Evolutionary conservation across 2,329 filamentous ascomycete species (phyloP).

Genomic region (Pseudocercospora fijiensis): DNA sequence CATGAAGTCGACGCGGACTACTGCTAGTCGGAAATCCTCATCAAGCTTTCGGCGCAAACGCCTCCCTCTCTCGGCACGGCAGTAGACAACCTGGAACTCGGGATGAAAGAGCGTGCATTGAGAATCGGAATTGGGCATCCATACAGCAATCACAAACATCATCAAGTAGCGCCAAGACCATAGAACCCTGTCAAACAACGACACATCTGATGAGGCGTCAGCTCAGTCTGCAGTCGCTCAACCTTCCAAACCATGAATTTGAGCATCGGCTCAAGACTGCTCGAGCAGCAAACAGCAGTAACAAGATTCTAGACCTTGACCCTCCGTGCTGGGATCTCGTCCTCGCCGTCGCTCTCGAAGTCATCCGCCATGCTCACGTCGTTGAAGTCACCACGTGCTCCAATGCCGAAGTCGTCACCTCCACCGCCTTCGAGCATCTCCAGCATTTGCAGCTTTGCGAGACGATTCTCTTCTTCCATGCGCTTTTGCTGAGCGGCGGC

Average conservation of each 20-base stretch:
- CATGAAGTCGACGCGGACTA: background rate
- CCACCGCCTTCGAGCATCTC: conserved; percentile 30
- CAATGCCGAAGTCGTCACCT: background rate
- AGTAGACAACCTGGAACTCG: background rate
- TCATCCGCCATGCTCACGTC: conserved; percentile 1
- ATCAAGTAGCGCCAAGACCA: background rate
- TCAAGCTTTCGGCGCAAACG: background rate
- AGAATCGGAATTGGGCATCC: background rate
- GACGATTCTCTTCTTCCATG: conserved; percentile 37
- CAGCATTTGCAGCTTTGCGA: conserved; percentile 39
- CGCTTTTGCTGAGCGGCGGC: conserved; percentile 12
- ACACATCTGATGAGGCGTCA: background rate
- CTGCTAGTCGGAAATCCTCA: background rate
- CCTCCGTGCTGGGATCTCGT: conserved; percentile 22
- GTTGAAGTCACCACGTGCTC: background rate
- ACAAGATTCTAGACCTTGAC: conserved; percentile 1
- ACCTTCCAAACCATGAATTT: conserved; percentile 1
- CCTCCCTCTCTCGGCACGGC: background rate
- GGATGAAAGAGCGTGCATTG: background rate
- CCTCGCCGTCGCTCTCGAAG: conserved; percentile 23
- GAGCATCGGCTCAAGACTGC: background rate
- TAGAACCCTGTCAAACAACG: background rate
- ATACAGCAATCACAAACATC: background rate
- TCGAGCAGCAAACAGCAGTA: conserved; percentile 8
- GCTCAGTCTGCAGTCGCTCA: background rate